Conservation (phyloP, 306 rosid genomes). For the Senna tora region DNA sequence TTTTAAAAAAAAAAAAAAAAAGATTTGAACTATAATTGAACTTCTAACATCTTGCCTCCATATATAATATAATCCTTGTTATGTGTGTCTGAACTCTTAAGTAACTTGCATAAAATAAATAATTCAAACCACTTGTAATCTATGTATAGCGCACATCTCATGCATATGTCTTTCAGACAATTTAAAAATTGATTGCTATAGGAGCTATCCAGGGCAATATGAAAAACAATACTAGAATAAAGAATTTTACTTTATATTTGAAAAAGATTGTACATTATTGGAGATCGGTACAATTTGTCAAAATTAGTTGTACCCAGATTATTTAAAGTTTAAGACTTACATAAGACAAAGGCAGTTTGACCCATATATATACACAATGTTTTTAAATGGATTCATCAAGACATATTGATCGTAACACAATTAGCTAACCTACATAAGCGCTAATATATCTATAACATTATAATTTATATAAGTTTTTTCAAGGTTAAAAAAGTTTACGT, state of each 20-base stretch:
- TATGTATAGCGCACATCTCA: background rate
- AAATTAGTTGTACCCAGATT: background rate
- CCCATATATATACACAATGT: background rate
- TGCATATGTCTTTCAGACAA: background rate
- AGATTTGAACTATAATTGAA: background rate
- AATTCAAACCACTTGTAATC: background rate
- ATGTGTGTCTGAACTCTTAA: no score
- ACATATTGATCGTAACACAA: background rate
- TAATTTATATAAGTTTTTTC: background rate
- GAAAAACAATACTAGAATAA: background rate
- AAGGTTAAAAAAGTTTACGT: background rate
- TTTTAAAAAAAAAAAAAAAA: background rate
- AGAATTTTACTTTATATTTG: background rate
- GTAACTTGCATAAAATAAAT: no score
- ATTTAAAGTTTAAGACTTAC: background rate
- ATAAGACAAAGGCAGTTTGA: background rate
- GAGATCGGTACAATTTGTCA: background rate
- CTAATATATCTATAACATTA: background rate
- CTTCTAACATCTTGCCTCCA: background rate
- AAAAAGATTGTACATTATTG: background rate
- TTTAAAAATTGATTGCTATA: background rate
- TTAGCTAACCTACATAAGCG: no score
- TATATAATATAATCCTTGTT: background rate
- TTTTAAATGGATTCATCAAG: background rate
- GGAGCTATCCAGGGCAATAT: background rate